Evolutionary conservation across 2,329 filamentous ascomycete genomes (phyloP), one percentile per base, ranked within the genome.

Genomic region (Tolypocladium guangdongense): DNA sequence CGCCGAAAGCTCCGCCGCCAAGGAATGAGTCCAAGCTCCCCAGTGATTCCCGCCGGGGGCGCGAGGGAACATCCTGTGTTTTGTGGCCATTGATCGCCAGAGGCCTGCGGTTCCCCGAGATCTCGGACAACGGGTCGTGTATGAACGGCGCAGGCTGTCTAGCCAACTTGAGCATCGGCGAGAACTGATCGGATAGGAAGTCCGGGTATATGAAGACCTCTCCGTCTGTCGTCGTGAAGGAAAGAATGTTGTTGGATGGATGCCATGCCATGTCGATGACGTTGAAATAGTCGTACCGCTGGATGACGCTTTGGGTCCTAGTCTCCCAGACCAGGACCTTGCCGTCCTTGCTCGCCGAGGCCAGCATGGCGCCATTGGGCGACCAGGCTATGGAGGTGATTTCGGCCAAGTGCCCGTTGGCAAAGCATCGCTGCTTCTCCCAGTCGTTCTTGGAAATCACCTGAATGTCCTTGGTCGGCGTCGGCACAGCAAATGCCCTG

Each of bases 321-420:
- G 88, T 86, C 64, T 96, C 90, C 93, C 95, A 99, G 3, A 99
- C 74, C 30, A 87, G 67, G 4, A 95, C 71, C 64, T 83, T 88
- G 60, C 80, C 78, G 63, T 87, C 84, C 60, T 81, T 82, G 57
- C 75, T 82, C 18, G 85, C 83, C 20, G 82, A 83, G 11, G 84
- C 90, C 24, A 99, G 76, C 62, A 99, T 76, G 1, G 91, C 88
- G 39, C 93, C 93, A 64, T 99, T 99, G 2, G 90, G 90, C 16
- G 92, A 96, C 93, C 93, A 99, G 37, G 88, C 84, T 37, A 95
- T 72, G 2, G 91, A 87, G 0, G 90, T 96, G 55, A 99, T 86
- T 59, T 95, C 88, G 20, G 85, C 86, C 43, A 83, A 83, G 64
- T 97, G 93, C 0, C 87, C 90, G 33, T 84, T 83, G 16, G 83